These are phyloP conservation scores for Luvunga scandens DNA, from an alignment of 345 rosid genomes.

Conservation along the genomic window DNA sequence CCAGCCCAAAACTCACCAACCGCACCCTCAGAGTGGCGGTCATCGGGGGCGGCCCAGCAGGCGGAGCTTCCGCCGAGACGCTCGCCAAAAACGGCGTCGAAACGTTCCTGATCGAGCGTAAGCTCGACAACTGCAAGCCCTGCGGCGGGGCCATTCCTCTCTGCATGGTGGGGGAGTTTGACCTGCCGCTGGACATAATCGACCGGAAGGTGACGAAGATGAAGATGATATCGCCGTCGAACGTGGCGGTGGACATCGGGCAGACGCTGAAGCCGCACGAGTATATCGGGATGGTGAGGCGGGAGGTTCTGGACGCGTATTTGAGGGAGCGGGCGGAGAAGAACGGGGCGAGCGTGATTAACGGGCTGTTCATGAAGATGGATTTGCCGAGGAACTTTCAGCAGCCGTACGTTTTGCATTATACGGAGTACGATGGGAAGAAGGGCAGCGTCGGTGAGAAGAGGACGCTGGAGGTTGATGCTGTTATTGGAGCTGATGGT, in stretches of 20 bases:
- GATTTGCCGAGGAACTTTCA: constrained; percentile 56
- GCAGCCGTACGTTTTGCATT: constrained; percentile 70
- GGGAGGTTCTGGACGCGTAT: constrained; percentile 76
- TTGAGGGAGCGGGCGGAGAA: constrained; percentile 71
- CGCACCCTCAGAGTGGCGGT: constrained; percentile 87
- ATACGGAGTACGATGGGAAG: constrained; percentile 74
- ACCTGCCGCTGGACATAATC: constrained; percentile 84
- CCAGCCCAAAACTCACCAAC: constrained; percentile 57
- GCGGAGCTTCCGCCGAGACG: constrained; percentile 77
- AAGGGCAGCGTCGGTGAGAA: constrained; percentile 63
- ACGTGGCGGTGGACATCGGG: constrained; percentile 93
- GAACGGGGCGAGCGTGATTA: constrained; percentile 74
- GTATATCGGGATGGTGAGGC: constrained; percentile 96
- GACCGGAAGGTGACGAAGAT: constrained; percentile 86
- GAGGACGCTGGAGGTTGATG: constrained; percentile 86
- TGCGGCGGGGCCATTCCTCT: constrained; percentile 96
- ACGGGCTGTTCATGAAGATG: constrained; percentile 86
- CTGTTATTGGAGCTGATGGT: constrained; percentile 93
- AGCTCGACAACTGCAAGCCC: constrained; percentile 92
- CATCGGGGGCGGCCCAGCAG: constrained; percentile 93
- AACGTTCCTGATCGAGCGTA: constrained; percentile 77
- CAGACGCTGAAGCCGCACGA: constrained; percentile 88
- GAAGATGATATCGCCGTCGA: constrained; percentile 98
- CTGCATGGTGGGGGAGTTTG: constrained; percentile 96
- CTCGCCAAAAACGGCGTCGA: constrained; percentile 87